Evolutionary conservation across 2,329 filamentous ascomycete species (phyloP).

Genomic region (Cladosporium colombiae): DNA sequence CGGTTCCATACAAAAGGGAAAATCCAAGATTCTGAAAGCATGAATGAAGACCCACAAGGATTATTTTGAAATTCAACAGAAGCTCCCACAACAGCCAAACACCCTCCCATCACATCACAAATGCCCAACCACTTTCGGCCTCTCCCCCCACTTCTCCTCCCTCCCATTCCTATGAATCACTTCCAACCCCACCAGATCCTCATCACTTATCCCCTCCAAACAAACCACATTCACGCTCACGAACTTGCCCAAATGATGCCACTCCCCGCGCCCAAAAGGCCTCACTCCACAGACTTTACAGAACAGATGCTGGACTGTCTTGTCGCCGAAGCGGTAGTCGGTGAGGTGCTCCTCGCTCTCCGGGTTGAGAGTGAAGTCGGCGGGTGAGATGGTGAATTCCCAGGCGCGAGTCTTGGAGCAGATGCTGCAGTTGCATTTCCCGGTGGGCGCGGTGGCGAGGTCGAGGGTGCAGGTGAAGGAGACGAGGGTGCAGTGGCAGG

Average conservation of each 20-base stretch:
- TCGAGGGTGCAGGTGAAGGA: constrained; percentile 8
- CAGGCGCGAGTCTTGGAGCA: constrained; percentile 4
- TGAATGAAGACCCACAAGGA: not conserved
- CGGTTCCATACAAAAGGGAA: not conserved
- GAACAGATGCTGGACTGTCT: constrained; percentile 5
- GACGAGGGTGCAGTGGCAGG: constrained; percentile 11
- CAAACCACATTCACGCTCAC: constrained; percentile 10
- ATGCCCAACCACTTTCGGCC: not conserved
- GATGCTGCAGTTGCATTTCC: constrained; percentile 16
- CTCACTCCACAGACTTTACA: constrained; percentile 7
- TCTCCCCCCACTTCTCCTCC: constrained; percentile 1
- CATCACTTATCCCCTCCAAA: constrained; percentile 13
- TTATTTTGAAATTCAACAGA: not conserved
- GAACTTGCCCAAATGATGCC: not conserved
- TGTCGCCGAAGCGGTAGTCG: constrained; percentile 8
- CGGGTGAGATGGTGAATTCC: constrained; percentile 3
- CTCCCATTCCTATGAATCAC: constrained; percentile 13
- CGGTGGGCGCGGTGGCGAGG: not conserved
- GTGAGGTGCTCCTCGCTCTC: not conserved
- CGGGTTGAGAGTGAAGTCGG: not conserved
- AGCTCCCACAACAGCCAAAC: not conserved
- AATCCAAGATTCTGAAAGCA: not conserved
- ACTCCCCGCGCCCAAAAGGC: constrained; percentile 2
- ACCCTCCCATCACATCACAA: not conserved
- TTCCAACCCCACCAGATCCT: not conserved